Evolutionary conservation across 352 stramenopile genomes (phyloP).

Genomic region (Globisporangium sylvaticum): DNA sequence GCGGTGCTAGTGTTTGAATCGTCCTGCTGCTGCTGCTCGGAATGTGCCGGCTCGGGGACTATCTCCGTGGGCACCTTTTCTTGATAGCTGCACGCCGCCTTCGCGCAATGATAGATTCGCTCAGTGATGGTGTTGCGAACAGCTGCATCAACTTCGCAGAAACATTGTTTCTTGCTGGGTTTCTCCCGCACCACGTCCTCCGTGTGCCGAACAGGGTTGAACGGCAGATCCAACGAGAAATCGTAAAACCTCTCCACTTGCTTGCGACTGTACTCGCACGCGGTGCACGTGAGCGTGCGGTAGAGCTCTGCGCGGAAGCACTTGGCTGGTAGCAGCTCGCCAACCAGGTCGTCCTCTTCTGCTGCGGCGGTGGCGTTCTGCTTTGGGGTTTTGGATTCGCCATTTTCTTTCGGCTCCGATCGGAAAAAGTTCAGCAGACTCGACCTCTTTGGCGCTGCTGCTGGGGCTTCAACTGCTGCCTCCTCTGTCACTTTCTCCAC

Average conservation of each 20-base stretch:
- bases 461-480: slow-evolving; percentile 14
- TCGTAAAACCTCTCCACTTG: slow-evolving; percentile 83
- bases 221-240: slow-evolving; percentile 81
- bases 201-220: slow-evolving; percentile 19
- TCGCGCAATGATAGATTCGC: slow-evolving; percentile 53
- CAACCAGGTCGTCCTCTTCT: slow-evolving; percentile 40
- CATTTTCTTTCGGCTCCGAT: slow-evolving; percentile 19
- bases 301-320: slow-evolving; percentile 78
- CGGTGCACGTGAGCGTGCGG: slow-evolving; percentile 71
- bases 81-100: slow-evolving; percentile 56
- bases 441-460: slow-evolving; percentile 30
- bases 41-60: background rate
- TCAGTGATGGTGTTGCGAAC: slow-evolving; percentile 29
- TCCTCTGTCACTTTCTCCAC: slow-evolving; percentile 17
- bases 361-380: slow-evolving; percentile 14
- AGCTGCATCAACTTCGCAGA: slow-evolving; percentile 45
- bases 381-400: slow-evolving; percentile 1
- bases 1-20: background rate
- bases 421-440: slow-evolving; percentile 69
- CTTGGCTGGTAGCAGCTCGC: slow-evolving; percentile 59
- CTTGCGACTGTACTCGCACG: slow-evolving; percentile 74
- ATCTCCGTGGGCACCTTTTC: slow-evolving; percentile 31
- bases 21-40: background rate
- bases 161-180: slow-evolving; percentile 42
- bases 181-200: slow-evolving; percentile 12